Evolutionary conservation across 2,329 filamentous ascomycete species (phyloP).

Genomic region (Escovopsis sp.): DNA sequence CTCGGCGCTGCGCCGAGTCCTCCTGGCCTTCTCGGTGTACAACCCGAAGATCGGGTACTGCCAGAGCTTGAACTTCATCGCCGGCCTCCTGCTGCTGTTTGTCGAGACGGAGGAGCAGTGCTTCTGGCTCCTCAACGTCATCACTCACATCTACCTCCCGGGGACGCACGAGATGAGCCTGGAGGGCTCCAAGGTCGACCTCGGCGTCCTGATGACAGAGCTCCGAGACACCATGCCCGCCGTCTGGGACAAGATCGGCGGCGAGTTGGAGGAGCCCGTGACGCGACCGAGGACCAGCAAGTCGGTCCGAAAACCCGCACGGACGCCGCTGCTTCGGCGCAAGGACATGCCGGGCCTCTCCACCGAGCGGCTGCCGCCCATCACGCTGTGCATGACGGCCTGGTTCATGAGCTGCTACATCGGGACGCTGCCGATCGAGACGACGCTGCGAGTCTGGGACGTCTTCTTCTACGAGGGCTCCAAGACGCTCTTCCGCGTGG

Average conservation of each 20-base stretch:
- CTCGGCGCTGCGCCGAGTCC: slow-evolving; percentile 63
- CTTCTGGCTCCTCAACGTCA: slow-evolving; percentile 87
- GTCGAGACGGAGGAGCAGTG: slow-evolving; percentile 77
- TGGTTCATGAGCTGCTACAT: slow-evolving; percentile 99
- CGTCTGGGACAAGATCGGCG: slow-evolving; percentile 79
- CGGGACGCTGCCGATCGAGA: slow-evolving; percentile 81
- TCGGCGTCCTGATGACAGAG: slow-evolving; percentile 81
- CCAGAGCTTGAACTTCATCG: slow-evolving; percentile 89
- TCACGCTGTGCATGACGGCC: slow-evolving; percentile 81
- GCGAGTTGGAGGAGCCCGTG: slow-evolving; percentile 46
- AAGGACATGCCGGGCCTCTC: slow-evolving; percentile 25
- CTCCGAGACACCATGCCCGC: slow-evolving; percentile 69
- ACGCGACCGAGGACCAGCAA: slow-evolving; percentile 22
- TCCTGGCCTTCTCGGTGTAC: slow-evolving; percentile 81
- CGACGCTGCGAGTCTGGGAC: slow-evolving; percentile 86
- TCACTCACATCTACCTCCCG: slow-evolving; percentile 75
- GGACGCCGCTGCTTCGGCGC: slow-evolving; percentile 24
- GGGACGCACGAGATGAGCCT: slow-evolving; percentile 84
- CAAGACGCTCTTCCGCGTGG: slow-evolving; percentile 85
- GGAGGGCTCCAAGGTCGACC: slow-evolving; percentile 84
- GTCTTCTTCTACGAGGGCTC: slow-evolving; percentile 91
- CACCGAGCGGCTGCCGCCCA: slow-evolving; percentile 58
- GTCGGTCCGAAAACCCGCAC: slow-evolving; percentile 18
- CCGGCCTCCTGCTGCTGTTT: slow-evolving; percentile 78
- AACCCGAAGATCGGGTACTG: slow-evolving; percentile 90